phyloP scores from a whole-genome alignment of 768 basidiomycete genomes.

The Boletus rubropictus region DNA sequence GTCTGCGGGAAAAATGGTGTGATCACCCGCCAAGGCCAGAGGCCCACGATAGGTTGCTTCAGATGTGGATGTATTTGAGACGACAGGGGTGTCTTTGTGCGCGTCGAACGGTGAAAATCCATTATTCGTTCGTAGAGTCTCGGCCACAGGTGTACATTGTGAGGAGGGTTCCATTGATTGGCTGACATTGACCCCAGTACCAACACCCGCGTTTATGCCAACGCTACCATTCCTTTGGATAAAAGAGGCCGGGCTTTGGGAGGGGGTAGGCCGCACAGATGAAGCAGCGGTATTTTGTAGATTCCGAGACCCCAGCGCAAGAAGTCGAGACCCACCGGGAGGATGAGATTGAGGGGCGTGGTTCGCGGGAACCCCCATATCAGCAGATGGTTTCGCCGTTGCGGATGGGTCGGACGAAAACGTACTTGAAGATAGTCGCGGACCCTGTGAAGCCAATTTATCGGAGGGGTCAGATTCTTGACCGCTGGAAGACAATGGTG shows the following conservation, averaged over 20 bases:
- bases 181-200: conserved; percentile 6
- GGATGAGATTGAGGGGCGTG: conserved; percentile 34
- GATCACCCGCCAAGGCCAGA: conserved; percentile 17
- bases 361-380: conserved; percentile 39
- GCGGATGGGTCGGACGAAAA: conserved; percentile 18
- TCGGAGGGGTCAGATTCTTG: conserved; percentile 20
- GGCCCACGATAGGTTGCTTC: conserved; percentile 21
- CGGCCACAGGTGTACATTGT: conserved; percentile 8
- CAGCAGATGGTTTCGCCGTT: conserved; percentile 24
- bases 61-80: conserved; percentile 9
- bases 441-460: conserved; percentile 24
- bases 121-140: conserved; percentile 15
- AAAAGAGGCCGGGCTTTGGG: conserved; percentile 22
- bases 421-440: conserved; percentile 35
- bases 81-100: conserved; percentile 13
- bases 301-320: conserved; percentile 33
- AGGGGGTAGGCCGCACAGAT: conserved; percentile 15
- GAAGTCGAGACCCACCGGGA: conserved; percentile 39
- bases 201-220: conserved; percentile 6
- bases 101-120: conserved; percentile 60
- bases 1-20: conserved; percentile 19
- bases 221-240: conserved; percentile 21
- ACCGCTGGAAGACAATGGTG: background rate
- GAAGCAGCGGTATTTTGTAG: conserved; percentile 15
- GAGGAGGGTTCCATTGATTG: conserved; percentile 17